Evolutionary conservation across 2,329 filamentous ascomycete genomes (phyloP).

Genomic region (Lachnellula suecica): DNA sequence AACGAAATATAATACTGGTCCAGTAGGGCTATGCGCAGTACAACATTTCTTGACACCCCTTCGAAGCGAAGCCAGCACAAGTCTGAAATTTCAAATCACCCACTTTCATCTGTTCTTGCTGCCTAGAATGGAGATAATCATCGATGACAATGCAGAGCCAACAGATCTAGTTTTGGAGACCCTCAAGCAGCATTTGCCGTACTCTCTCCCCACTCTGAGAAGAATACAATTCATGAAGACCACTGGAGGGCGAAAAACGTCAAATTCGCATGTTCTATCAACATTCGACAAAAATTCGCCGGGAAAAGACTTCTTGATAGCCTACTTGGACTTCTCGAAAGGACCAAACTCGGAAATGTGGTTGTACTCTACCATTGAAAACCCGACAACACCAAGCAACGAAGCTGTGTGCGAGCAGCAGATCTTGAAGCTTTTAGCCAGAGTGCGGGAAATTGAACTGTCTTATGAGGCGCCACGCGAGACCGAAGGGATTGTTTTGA

Average conservation of each 20-base stretch:
- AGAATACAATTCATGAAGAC: conserved; percentile 57
- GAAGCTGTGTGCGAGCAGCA: conserved; percentile 33
- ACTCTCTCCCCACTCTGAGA: conserved; percentile 60
- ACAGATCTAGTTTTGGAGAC: conserved; percentile 15
- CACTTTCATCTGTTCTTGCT: too few species aligned
- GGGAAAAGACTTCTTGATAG: conserved; percentile 47
- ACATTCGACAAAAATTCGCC: conserved; percentile 30
- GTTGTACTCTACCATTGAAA: conserved; percentile 57
- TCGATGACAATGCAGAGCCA: background rate
- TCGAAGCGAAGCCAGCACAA: too few species aligned
- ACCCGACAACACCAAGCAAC: conserved; percentile 14
- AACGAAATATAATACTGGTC: too few species aligned
- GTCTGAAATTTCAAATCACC: too few species aligned
- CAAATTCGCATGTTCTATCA: conserved; percentile 43
- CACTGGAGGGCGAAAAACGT: conserved; percentile 38
- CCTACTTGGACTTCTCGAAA: conserved; percentile 60
- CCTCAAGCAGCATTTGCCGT: conserved; percentile 51
- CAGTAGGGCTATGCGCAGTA: too few species aligned
- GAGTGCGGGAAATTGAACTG: conserved; percentile 30
- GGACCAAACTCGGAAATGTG: conserved; percentile 65
- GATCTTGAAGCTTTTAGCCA: conserved; percentile 33
- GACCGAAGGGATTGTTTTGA: conserved; percentile 38
- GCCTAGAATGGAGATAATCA: background rate
- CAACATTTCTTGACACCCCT: too few species aligned
- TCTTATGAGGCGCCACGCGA: conserved; percentile 20